Base-by-base conservation (phyloP, 352 stramenopile species). In the Phytophthora sansomeana region DNA sequence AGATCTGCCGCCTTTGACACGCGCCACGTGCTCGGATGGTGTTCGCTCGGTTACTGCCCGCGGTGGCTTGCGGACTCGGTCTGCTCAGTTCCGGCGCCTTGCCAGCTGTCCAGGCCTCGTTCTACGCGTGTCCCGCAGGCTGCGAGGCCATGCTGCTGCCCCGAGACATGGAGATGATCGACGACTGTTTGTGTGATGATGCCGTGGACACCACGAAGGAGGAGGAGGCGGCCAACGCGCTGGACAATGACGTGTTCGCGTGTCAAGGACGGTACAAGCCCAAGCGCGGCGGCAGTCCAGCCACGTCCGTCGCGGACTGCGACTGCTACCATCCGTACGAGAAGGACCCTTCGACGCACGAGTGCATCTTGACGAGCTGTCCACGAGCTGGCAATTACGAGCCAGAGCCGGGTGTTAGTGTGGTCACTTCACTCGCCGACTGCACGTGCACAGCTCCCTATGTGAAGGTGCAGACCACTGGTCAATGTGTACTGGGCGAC, bases 361-460 rank as follows among this genome's bases (percentile, higher is more conserved):
- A 78, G 46, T 94, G 87, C 50, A 26, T 72, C 26, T 56, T 96
- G 19, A 69, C 53, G 0, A 75, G 73, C 35, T 96, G 87, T 32
- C 87, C 85, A 2, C 77, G 87, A 33, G 84, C 85, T 2, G 87
- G 85, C 28, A 93, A 96, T 72, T 96, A 96, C 58, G 71, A 91
- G 44, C 71, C 75, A 32, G 87, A 85, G 26, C 19, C n/a, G 13
- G 51, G 26, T n/a, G 53, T 58, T 6, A 39, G 29, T 6, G 10
- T 35, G 2, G 78, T 95, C 1, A 65, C 41, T 1, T 94, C 87
- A 17, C 80, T 96, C n/a, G 85, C 69, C 0, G 85, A 95, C 69
- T 96, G 87, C 53, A 72, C 69, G 16, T 96, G 87, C 56, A 63
- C 81, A 17, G 57, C 66, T 2, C 84, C 84, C 7, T 92, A 83